Percentiles rank a stretch among this genome's conserved stretches.
Conservation (phyloP, 805 yeast species). For the Saturnispora sekii region DNA sequence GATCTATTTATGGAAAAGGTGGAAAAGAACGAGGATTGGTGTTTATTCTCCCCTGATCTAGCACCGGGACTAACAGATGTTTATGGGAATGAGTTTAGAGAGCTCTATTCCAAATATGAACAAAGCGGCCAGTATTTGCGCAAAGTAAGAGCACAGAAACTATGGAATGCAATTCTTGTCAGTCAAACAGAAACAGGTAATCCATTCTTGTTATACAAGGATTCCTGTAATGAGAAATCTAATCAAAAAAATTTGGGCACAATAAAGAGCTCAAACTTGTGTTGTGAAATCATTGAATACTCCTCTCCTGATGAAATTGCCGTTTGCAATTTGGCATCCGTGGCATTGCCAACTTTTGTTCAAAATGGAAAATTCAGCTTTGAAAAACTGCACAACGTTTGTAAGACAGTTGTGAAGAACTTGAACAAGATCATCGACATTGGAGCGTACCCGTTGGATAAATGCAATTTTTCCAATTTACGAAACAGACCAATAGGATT, state of each 20-base stretch:
- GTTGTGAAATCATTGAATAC: constrained; percentile 91
- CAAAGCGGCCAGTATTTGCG: constrained; percentile 51
- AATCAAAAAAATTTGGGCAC: constrained; percentile 90
- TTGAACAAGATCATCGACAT: constrained; percentile 78
- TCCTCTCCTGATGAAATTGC: constrained; percentile 90
- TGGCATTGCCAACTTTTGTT: constrained; percentile 78
- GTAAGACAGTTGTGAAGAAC: constrained; percentile 71
- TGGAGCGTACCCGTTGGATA: constrained; percentile 73
- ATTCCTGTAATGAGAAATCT: constrained; percentile 76
- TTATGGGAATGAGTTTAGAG: constrained; percentile 77
- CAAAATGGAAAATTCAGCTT: constrained; percentile 50
- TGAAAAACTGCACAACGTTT: constrained; percentile 59
- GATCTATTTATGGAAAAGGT: constrained; percentile 92
- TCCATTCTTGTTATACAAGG: constrained; percentile 91
- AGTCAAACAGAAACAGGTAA: constrained; percentile 96
- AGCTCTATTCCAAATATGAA: constrained; percentile 65
- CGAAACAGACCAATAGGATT: constrained; percentile 90
- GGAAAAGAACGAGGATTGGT: constrained; percentile 71
- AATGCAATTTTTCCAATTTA: constrained; percentile 66
- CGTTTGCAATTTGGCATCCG: constrained; percentile 88
- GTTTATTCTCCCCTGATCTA: constrained; percentile 79
- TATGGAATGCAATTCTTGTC: constrained; percentile 84
- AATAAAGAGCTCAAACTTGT: constrained; percentile 86
- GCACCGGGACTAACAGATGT: constrained; percentile 79
- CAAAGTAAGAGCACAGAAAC: constrained; percentile 74